A percentile compares a stretch with the other conserved stretches of the same genome.
These are phyloP conservation scores for Saksenaea vasiformis DNA, from an alignment of 371 early-diverging fungal species.

Conservation along the genomic window DNA sequence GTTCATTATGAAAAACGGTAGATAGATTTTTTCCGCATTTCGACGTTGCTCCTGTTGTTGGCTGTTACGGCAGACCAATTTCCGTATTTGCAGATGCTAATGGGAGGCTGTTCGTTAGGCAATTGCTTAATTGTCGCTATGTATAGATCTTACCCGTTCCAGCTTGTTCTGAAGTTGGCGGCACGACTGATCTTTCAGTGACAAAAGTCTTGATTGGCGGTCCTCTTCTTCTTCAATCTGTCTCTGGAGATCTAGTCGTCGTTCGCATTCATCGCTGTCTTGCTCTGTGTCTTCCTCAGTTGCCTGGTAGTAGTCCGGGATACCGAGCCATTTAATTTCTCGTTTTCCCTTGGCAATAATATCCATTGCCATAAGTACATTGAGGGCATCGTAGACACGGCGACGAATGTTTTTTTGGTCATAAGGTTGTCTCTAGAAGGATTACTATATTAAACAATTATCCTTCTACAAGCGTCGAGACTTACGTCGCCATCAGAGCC, in stretches of 20 bases:
- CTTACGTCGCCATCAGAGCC: slow-evolving; percentile 3
- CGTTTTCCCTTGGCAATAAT: slow-evolving; percentile 73
- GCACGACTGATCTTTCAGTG: neutral
- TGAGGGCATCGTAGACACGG: slow-evolving; percentile 81
- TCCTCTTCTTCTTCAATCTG: slow-evolving; percentile 1
- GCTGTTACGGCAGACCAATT: neutral
- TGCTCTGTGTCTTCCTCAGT: slow-evolving; percentile 88
- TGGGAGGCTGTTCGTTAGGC: neutral
- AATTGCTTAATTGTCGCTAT: too few relatives aligned
- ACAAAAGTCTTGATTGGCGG: neutral
- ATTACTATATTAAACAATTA: neutral
- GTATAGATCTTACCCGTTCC: neutral
- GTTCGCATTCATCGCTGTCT: slow-evolving; percentile 55
- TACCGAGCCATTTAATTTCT: slow-evolving; percentile 72
- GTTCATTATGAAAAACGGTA: neutral
- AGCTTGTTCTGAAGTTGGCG: neutral
- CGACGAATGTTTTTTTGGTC: slow-evolving; percentile 81
- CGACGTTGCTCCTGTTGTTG: neutral
- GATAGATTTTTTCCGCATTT: neutral
- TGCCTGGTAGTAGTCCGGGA: slow-evolving; percentile 54
- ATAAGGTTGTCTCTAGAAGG: slow-evolving; percentile 27
- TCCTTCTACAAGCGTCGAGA: neutral
- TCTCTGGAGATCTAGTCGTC: neutral
- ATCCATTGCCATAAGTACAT: slow-evolving; percentile 75
- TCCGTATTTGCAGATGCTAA: neutral